Percentiles rank a stretch among this genome's conserved stretches.
Evolutionary conservation across 75 land plant species (phyloP).

Genomic region (Sequoia sempervirens): DNA sequence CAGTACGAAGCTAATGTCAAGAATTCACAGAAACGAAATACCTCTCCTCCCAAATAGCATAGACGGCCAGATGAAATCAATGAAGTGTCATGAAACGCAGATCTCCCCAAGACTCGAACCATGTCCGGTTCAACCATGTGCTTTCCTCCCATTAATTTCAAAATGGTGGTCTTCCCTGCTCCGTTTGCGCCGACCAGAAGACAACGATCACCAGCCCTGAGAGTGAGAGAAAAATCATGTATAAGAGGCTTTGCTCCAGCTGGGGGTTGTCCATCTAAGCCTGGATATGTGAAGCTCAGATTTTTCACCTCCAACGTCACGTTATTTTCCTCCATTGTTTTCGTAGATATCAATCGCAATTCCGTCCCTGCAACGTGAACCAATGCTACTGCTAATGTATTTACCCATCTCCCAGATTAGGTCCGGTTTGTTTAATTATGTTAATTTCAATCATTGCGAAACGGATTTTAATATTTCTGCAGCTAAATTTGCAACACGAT

Average conservation of each 20-base stretch:
- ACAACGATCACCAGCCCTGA: conserved; percentile 82
- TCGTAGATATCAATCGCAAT: neutral
- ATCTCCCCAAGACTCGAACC: conserved; percentile 84
- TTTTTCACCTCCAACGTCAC: conserved; percentile 55
- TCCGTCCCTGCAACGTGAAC: neutral
- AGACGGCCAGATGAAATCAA: conserved; percentile 82
- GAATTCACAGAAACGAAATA: conserved; percentile 9
- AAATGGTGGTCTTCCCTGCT: conserved; percentile 94
- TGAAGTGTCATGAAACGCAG: conserved; percentile 93
- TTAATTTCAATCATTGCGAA: too few relatives aligned
- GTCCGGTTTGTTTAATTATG: neutral
- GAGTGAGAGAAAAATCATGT: conserved; percentile 66
- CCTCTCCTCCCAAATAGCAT: conserved; percentile 91
- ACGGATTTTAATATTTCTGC: too few relatives aligned
- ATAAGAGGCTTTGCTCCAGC: conserved; percentile 82
- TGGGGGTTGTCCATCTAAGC: conserved; percentile 93
- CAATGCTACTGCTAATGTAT: neutral
- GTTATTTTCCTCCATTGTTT: neutral
- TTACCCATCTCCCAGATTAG: neutral
- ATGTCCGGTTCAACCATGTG: conserved; percentile 93
- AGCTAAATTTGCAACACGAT: too few relatives aligned
- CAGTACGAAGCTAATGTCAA: neutral
- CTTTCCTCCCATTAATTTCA: conserved; percentile 92
- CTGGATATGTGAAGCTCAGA: conserved; percentile 90
- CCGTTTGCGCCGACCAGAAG: conserved; percentile 98